Base-by-base conservation (phyloP, 1,139 yeast genomes). In the Kluyveromyces sp. region DNA sequence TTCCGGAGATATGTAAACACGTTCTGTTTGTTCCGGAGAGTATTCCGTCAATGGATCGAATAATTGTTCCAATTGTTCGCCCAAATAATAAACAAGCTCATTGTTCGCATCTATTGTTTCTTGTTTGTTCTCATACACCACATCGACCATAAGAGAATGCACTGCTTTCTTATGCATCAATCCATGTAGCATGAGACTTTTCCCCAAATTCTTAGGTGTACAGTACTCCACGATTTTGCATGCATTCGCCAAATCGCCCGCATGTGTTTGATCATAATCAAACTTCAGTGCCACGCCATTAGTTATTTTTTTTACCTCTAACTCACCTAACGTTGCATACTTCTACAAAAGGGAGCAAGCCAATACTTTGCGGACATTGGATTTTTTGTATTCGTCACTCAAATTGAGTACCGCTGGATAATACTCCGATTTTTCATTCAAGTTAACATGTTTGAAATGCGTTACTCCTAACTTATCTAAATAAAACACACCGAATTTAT, bases 1-100 rank as follows among this genome's bases (percentile, higher is more conserved):
- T 25, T 55, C 64, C n/a, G 71, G 71, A 7, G 69, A 60, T 45
- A 54, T 71, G 59, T 90, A 90, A 1, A 76, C 70, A 46, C 76
- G 72, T 51, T 84, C 89, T 43, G 95, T 77, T 34, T 81, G 79
- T 63, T 90, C 96, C 0, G 97, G 97, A 0, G 95, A 85, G 62
- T 90, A 90, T 63, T 90, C 97, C 6, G 87, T 74, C 45, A 89
- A 67, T 0, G 97, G 96, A 59, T 90, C 95, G 65, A 90, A 90
- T 37, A 90, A 66, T 55, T 85, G 94, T 53, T 89, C 96, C 43
- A 88, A 69, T 63, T 90, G 97, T 42, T 81, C 82, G 0, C 97
- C 97, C 28, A 90, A 66, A 38, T 83, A 62, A 50, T 74, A 81
- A 0, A 89, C 96, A 31, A 90, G 64, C 49, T 73, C 78, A 58